Base-by-base conservation (phyloP, 1,139 yeast species). In the Pichia sp. region DNA sequence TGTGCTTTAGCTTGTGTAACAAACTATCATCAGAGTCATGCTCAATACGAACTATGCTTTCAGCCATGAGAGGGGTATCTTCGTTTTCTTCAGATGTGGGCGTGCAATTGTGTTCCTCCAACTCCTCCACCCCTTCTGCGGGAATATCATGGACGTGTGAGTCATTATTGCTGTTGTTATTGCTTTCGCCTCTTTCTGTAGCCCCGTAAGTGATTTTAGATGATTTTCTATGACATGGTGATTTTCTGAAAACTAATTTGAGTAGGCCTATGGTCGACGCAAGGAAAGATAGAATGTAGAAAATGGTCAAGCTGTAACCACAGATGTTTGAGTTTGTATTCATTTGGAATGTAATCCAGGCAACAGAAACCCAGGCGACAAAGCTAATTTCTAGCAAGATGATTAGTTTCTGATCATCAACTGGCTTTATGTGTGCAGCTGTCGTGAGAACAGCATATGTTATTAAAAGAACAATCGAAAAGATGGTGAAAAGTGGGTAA, bases 361-460 rank as follows among this genome's bases (percentile, higher is more conserved):
- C 51, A 37, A 81, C 62, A 0, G 61, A 46, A 0, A 66, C 38
- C 94, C 94, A 85, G 40, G 71, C 62, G 2, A 73, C 38, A 19
- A 69, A 54, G 16, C 78, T 68, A 11, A 74, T 56, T 55, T 81
- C 80, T 22, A 82, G 51, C n/a, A 81, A 63, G 2, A 74, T 66
- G 28, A 81, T 64, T 42, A 84, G 67, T 55, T 85, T 86, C 50
- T 82, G 86, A 53, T 77, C 93, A 48, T 77, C 82, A 22, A 77
- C 72, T 8, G 82, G 77, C 47, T 71, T 68, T 30, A 70, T 51
- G 40, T 65, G 62, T 34, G 68, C 66, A 41, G 74, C 67, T 13
- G 72, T 45, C 22, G 79, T 75, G 47, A 83, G 61, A 18, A 80
- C 41, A 3, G 70, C 30, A 50, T 78, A 81, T 50, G 79, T 80